Evolutionary conservation across 768 basidiomycete genomes (phyloP).

Genomic region (Suillus clintonianus): DNA sequence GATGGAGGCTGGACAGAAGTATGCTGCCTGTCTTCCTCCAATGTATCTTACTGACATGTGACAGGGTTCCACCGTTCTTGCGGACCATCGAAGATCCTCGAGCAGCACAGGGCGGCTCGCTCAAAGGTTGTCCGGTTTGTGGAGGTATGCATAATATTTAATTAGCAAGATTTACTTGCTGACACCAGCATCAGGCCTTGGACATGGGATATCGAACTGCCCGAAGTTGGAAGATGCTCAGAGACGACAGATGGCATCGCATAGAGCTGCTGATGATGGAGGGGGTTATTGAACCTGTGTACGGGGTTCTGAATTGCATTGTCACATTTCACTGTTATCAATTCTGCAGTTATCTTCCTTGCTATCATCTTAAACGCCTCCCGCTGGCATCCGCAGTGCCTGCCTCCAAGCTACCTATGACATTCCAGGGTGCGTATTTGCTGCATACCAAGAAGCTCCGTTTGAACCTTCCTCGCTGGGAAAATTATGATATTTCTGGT

Average conservation of each 20-base stretch:
- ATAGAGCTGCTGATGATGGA: conserved; percentile 67
- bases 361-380: background rate
- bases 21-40: conserved; percentile 25
- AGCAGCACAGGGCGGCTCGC: conserved; percentile 69
- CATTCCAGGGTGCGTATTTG: background rate
- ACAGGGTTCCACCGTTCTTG: conserved; percentile 92
- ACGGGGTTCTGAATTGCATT: background rate
- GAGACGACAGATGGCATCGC: conserved; percentile 86
- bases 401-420: background rate
- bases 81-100: conserved; percentile 89
- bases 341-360: background rate
- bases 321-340: background rate
- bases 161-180: background rate
- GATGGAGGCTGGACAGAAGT: conserved; percentile 98
- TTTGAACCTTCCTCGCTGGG: background rate
- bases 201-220: conserved; percentile 92
- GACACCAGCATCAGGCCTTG: conserved; percentile 60
- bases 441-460: background rate
- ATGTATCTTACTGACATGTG: conserved; percentile 7
- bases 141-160: conserved; percentile 60
- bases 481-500: background rate
- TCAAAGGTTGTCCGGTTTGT: conserved; percentile 94
- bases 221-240: conserved; percentile 96
- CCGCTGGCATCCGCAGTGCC: background rate
- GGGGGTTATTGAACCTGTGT: conserved; percentile 42